Evolutionary conservation across 805 yeast species (phyloP), one percentile per base, ranked within the genome.

Genomic region (Vanderwaltozyma polyspora): DNA sequence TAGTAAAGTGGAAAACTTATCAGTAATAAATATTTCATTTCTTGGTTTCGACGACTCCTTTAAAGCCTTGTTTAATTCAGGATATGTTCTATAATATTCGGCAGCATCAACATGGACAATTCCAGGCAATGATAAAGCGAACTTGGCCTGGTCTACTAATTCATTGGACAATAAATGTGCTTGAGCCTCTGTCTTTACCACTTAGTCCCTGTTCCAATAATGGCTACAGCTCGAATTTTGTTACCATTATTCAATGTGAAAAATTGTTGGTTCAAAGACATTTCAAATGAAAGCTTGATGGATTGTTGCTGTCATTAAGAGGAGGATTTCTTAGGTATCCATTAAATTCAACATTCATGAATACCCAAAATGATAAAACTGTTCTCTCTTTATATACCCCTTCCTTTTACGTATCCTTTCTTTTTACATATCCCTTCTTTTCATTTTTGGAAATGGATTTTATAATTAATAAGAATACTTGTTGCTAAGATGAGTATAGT

Each of bases 91-190:
- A 50, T 75, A 75, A 12, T 60, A 49, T 45, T 74, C 77, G 4
- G 81, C 82, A 30, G 70, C 68, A 46, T 75, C 81, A 31, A 75
- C 49, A 46, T 74, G 80, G 28, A 66, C 60, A 40, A 67, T 63
- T 0, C 81, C 80, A 7, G 65, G 64, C 19, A 60, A 43, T 2
- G 57, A 45, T 11, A 65, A 41, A 3, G 63, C 63, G 18, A 51
- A 42, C 17, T 46, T 41, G 16, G 60, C 35, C 25, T 57, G 59
- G 1, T 46, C 54, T 3, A 62, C 56, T 13, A 65, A 45, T 8
- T 47, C 48, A 3, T 55, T 38, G 26, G 59, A 55, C 40, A 59
- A 46, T 10, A 38, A 44, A 3, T 44, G 41, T 5, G 48, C 45
- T 2, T 41, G 45, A 22, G 51, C 59, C 5, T 43, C 41, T 4